Base-by-base conservation (phyloP, 139 green algal genomes). In the Gonium pectorale region DNA sequence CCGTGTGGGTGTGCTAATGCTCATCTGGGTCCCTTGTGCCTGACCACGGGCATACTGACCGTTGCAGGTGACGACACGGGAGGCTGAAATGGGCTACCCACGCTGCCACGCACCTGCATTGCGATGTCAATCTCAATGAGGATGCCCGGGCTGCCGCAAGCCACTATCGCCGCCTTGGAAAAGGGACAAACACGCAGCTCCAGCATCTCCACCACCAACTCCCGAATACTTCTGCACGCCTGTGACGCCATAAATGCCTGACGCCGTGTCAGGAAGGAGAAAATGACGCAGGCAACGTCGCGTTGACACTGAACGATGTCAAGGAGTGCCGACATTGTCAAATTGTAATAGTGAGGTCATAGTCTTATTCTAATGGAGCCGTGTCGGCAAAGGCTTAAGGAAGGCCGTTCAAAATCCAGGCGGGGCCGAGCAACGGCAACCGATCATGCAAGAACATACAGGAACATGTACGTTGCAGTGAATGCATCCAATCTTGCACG, bases 51-150 rank as follows among this genome's bases (percentile, higher is more conserved):
- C 8, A 9, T 13, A 5, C 5, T 21, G n/a, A 64, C 5, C 24
- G 17, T 29, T 64, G 21, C 56, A 21, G 21, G 21, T n/a, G 21
- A 26, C 8, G 15, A 64, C 24, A 64, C 46, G 21, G 15, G 17
- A 31, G 19, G 56, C n/a, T 64, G 17, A 64, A 8, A 13, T n/a
- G 24, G 15, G 19, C 19, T 9, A 64, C 19, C 15, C 56, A 13
- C 56, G 24, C 24, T n/a, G 5, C 56, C 38, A 44, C 70, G 19
- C 46, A 79, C 70, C 9, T 44, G n/a, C 33, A 64, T 24, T 15
- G n/a, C n/a, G n/a, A 79, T 21, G 70, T 79, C 70, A n/a, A 79
- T 46, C 46, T 79, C 70, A 33, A 79, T 79, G 19, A 79, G 49
- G 31, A 46, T 4, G 31, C 70, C 70, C 2, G 70, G 70, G n/a